Base-by-base conservation (phyloP, 805 yeast species). In the Kodamaea neixiangensis region DNA sequence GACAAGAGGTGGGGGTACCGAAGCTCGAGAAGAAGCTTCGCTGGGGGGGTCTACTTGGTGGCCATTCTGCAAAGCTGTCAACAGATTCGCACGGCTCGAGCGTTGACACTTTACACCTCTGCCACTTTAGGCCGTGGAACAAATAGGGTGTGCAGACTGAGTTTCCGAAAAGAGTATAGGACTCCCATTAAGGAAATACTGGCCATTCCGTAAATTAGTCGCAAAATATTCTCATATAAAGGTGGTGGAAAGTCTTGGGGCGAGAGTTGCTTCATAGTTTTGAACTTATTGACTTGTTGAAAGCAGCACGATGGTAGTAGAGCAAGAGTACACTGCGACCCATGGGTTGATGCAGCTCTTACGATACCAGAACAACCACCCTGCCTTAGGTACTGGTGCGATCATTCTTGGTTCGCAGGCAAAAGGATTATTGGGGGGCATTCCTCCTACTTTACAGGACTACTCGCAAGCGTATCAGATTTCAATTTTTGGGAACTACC, bases 401-500 rank as follows among this genome's bases (percentile, higher is more conserved):
- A 29, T 49, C n/a, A 39, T 54, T 1, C 53, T 65, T 21, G 58
- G 62, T 9, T 60, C 73, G 3, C 73, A 73, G 55, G 64, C 66
- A 5, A 50, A 53, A n/a, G 59, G 59, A 44, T 51, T 71, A 31
- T 52, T 74, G n/a, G 77, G 77, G 2, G 54, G 55, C 3, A 67
- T 80, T 22, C 87, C 88, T 1, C 49, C 41, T 3, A 59, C 56
- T 3, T 63, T 82, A 47, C 52, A 69, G 5, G 61, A 66, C 2
- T 72, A 69, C 47, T 74, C 73, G 10, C 51, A 72, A 37, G 65
- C 61, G 3, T 53, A 62, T 29, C 85, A 82, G 60, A 75, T 71
- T 48, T 68, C 81, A 6, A 63, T 83, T 39, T 85, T 85, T 67
- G 92, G 92, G 7, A 80, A 80, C 6, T 87, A 85, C 59, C 89